Base-by-base conservation (phyloP, 805 yeast species). In the Kazachstania kunashirensis region DNA sequence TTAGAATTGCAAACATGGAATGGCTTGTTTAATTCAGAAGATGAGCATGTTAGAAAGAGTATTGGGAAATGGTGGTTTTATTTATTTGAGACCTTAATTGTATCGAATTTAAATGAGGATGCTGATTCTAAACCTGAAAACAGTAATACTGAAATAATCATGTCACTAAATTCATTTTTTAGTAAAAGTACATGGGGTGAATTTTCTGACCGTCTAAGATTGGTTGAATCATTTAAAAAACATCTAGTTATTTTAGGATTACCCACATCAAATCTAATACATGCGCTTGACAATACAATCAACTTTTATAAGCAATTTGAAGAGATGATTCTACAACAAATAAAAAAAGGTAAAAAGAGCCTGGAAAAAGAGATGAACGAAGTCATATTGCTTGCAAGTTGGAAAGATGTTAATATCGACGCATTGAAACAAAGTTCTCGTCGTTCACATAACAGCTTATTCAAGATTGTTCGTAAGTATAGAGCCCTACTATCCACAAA, bases 381-480 rank as follows among this genome's bases (percentile, higher is more conserved):
- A 40, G 79, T 86, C 3, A 85, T 92, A 29, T 62, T 84, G 31
- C 66, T 92, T 12, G 96, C 98, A 1, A 84, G 95, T 50, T 94
- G 97, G 97, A 86, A 88, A 48, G 99, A 92, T 62, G 88, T 86
- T 10, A 94, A 92, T 51, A 75, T 86, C 30, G 94, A 83, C 52
- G 95, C 98, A 0, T 68, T 92, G 50, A 86, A 84, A 48, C 96
- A 88, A 59, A 84, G 96, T 59, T 92, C 98, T 5, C 77, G 85
- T 45, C 74, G 81, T 33, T 86, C 96, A 1, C 98, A 94, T 53
- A 75, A 76, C 45, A 75, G 70, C 48, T 74, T 92, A 36, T 89
- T 79, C 72, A 92, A 86, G 59, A 56, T 83, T 35, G 81, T 89
- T 9, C 71, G 86, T 40, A 85, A 85, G 56, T 92, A 84, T 55